These are phyloP conservation scores for Diphasiastrum complanatum DNA, from an alignment of 83 land plant genomes.

Conservation along the genomic window DNA sequence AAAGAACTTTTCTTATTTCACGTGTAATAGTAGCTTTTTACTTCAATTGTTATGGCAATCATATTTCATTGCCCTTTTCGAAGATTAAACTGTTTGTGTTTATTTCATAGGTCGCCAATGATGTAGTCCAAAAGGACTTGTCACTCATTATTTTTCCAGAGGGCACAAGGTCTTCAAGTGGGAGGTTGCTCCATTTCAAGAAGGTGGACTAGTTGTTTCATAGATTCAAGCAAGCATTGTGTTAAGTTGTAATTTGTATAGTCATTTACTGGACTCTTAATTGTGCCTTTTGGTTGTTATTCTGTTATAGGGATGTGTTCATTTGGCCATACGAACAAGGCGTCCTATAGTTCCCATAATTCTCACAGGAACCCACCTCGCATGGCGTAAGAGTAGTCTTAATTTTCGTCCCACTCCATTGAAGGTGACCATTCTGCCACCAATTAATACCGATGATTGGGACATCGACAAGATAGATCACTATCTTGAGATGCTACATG, in stretches of 20 bases:
- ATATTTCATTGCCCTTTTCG: background rate
- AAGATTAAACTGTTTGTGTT: background rate
- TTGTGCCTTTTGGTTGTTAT: background rate
- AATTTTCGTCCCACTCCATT: conserved; percentile 42
- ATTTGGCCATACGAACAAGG: conserved; percentile 38
- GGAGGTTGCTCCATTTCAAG: conserved; percentile 46
- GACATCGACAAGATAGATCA: conserved; percentile 29
- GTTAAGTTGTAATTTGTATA: background rate
- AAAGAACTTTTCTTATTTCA: too few species aligned
- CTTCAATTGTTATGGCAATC: too few species aligned
- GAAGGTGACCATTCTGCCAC: conserved; percentile 37
- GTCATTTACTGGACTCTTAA: too few species aligned
- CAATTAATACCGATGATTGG: conserved; percentile 40
- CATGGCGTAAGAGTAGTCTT: conserved; percentile 45
- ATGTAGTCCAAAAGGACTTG: conserved; percentile 31
- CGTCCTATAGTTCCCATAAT: conserved; percentile 53
- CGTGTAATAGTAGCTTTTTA: too few species aligned
- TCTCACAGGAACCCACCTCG: conserved; percentile 40
- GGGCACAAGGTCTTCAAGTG: conserved; percentile 43
- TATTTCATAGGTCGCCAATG: conserved; percentile 31
- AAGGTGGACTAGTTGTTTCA: too few species aligned
- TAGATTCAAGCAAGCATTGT: background rate
- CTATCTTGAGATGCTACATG: conserved; percentile 34
- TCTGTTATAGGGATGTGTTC: conserved; percentile 46
- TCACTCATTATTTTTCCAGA: conserved; percentile 49